phyloP scores from a whole-genome alignment of 345 rosid species.

The Lenwebbia sp. region DNA sequence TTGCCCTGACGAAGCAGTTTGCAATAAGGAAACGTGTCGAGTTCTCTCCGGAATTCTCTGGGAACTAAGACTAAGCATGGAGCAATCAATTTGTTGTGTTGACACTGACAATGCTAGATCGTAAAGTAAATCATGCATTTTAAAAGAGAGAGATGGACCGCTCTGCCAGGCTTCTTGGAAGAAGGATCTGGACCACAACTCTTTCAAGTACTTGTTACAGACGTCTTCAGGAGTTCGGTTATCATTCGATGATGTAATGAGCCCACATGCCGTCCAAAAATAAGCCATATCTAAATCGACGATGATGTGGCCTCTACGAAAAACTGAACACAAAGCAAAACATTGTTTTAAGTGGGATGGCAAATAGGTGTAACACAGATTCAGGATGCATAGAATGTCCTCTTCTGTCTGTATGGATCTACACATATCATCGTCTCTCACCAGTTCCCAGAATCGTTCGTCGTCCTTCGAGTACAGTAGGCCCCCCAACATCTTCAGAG shows the following conservation, averaged over 20 bases:
- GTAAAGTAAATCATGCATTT: conserved; percentile 10
- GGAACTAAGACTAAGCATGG: not conserved
- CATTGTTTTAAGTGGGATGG: not conserved
- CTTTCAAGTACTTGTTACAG: conserved; percentile 4
- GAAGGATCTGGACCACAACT: conserved; percentile 5
- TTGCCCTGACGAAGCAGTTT: not conserved
- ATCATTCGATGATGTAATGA: not conserved
- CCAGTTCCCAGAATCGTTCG: not conserved
- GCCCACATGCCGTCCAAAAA: not conserved
- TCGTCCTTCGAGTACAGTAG: not conserved
- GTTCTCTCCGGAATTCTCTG: not conserved
- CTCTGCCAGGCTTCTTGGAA: not conserved
- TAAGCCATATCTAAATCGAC: not conserved
- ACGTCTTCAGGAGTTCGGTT: not conserved
- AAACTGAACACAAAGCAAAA: not conserved
- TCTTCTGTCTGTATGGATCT: not conserved
- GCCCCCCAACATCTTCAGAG: not conserved
- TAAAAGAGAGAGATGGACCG: not conserved
- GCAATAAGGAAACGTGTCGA: not conserved
- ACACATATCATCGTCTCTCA: not conserved
- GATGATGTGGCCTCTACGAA: not conserved
- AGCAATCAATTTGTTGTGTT: not conserved
- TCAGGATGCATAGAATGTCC: not conserved
- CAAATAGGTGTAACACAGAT: not conserved
- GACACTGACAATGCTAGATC: conserved; percentile 5